phyloP scores from a whole-genome alignment of 148 eudicot genomes.

The Rhododendron kiyosumense region DNA sequence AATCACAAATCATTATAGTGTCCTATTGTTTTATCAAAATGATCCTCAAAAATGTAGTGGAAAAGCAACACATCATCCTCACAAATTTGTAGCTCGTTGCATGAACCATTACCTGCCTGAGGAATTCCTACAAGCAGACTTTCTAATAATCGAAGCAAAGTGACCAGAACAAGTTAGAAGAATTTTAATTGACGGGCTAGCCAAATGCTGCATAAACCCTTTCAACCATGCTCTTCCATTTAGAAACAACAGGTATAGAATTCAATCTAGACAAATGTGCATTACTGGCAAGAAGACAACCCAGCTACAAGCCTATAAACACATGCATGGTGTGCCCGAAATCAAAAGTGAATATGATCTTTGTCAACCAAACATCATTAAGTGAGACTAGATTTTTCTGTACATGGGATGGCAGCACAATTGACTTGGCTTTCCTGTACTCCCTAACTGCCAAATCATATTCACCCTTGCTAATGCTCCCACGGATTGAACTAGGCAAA shows the following conservation, averaged over 20 bases:
- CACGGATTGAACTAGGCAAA: conserved; percentile 90
- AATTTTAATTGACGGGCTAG: not conserved
- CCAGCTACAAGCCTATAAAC: not conserved
- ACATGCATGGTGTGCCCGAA: not conserved
- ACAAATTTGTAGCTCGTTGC: not conserved
- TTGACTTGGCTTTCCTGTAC: conserved; percentile 97
- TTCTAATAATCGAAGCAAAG: not conserved
- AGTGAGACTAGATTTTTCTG: not conserved
- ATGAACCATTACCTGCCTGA: not conserved
- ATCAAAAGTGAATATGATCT: not conserved
- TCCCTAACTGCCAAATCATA: conserved; percentile 98
- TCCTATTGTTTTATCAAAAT: not conserved
- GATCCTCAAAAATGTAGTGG: not conserved
- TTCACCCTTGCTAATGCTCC: conserved; percentile 93
- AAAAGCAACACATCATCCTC: not conserved
- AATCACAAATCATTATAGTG: not conserved
- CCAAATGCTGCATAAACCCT: not conserved
- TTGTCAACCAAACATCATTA: not conserved
- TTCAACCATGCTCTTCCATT: not conserved
- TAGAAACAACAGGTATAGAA: not conserved
- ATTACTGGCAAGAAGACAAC: not conserved
- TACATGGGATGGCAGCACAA: conserved; percentile 97
- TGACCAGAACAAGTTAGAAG: not conserved
- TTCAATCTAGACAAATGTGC: not conserved
- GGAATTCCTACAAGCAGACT: not conserved